phyloP scores from a whole-genome alignment of 75 land plant species.

The Pinus tabuliformis region DNA sequence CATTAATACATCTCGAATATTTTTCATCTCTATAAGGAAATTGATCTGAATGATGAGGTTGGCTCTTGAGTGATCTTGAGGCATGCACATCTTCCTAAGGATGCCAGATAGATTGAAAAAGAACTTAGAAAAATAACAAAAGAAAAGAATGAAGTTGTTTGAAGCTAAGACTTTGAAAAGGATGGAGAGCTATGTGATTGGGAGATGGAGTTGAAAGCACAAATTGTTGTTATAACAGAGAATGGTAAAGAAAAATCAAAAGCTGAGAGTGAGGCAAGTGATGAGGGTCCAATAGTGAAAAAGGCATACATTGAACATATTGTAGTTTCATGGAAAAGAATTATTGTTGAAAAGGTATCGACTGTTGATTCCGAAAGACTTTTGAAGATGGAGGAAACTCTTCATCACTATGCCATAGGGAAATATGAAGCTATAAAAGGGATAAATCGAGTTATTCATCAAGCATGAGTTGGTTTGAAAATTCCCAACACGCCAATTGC shows the following conservation, averaged over 20 bases:
- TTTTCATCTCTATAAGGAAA: constrained; percentile 66
- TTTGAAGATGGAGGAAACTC: constrained; percentile 58
- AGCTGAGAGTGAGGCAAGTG: constrained; percentile 45
- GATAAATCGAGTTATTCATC: constrained; percentile 48
- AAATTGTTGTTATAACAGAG: constrained; percentile 31
- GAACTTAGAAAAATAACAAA: constrained; percentile 44
- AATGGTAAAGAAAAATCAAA: constrained; percentile 40
- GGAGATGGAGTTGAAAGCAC: constrained; percentile 47
- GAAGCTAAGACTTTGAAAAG: constrained; percentile 49
- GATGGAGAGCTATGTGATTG: constrained; percentile 47
- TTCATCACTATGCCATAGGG: constrained; percentile 44
- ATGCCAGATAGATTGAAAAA: constrained; percentile 45
- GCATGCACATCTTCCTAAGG: constrained; percentile 55
- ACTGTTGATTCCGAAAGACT: constrained; percentile 48
- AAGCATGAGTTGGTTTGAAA: constrained; percentile 52
- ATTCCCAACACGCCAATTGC: constrained; percentile 58
- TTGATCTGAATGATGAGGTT: constrained; percentile 68
- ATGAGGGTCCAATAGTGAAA: constrained; percentile 29
- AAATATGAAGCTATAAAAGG: constrained; percentile 59
- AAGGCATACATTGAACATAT: constrained; percentile 47
- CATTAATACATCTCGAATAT: constrained; percentile 63
- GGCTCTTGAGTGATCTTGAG: constrained; percentile 59
- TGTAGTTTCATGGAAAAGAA: constrained; percentile 53
- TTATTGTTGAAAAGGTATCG: constrained; percentile 58
- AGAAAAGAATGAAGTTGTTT: constrained; percentile 51